A percentile compares a stretch with the other conserved stretches of the same genome.
Conservation (phyloP, 805 yeast species). For the Jamesozyma hellenica region DNA sequence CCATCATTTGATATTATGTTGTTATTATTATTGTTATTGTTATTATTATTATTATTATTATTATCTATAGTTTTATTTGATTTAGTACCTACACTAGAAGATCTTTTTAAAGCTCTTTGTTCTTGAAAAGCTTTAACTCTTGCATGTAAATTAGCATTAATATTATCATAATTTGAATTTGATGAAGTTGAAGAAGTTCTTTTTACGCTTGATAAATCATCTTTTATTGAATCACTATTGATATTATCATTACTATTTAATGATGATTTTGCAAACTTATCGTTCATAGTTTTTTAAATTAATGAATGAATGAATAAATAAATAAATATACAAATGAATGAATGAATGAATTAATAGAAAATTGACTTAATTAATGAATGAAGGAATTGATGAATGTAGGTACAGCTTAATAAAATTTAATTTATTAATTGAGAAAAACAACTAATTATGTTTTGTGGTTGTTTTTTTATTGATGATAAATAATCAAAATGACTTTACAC, state of each 20-base stretch:
- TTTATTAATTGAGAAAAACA: no score
- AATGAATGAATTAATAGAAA: no score
- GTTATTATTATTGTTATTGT: background rate
- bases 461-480: no score
- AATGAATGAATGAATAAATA: no score
- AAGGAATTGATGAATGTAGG: no score
- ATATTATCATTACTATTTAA: slow-evolving; percentile 1
- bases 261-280: slow-evolving; percentile 11
- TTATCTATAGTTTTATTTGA: background rate
- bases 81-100: slow-evolving; percentile 26
- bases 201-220: background rate
- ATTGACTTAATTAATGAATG: no score
- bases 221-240: background rate
- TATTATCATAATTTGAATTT: slow-evolving; percentile 25
- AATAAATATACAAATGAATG: no score
- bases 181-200: slow-evolving; percentile 20
- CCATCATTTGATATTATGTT: background rate
- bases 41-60: background rate
- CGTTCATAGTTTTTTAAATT: no score
- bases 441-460: no score
- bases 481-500: no score
- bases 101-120: slow-evolving; percentile 45
- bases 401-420: no score
- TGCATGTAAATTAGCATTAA: slow-evolving; percentile 77
- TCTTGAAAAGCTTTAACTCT: slow-evolving; percentile 80